Conservation (phyloP, 108 stramenopile species). For the Stephanodiscus triporus region DNA sequence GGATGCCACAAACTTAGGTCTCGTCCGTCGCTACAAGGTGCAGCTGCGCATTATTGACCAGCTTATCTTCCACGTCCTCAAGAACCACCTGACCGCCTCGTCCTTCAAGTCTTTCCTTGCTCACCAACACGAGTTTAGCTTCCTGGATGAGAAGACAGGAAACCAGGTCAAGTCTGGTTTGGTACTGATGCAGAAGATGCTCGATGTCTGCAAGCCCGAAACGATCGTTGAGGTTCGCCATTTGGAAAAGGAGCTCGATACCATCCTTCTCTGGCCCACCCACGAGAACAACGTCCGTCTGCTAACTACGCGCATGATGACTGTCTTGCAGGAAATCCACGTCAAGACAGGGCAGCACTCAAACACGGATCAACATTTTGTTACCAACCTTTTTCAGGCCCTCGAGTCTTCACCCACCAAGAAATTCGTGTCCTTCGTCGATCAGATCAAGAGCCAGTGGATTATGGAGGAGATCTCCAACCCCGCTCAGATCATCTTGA, state of each 20-base stretch:
- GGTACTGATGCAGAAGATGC: neutral
- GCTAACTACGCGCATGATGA: neutral
- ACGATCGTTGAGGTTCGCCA: conserved; percentile 1
- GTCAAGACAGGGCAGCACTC: neutral
- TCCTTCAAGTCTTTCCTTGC: conserved; percentile 2
- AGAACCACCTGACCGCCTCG: neutral
- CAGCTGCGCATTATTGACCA: neutral
- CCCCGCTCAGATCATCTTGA: neutral
- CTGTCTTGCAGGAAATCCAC: neutral
- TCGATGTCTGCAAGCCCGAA: neutral
- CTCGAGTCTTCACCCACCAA: neutral
- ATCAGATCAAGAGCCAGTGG: neutral
- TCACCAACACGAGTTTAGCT: neutral
- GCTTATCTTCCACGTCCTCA: neutral
- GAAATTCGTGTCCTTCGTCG: neutral
- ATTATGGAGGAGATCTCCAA: neutral
- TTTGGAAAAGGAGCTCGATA: neutral
- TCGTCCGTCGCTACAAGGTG: conserved; percentile 1
- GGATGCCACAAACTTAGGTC: neutral
- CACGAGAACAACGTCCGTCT: neutral
- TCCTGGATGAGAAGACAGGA: neutral
- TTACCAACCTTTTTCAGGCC: neutral
- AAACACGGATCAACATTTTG: neutral
- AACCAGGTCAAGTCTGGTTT: neutral
- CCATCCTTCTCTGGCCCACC: neutral